phyloP scores from a whole-genome alignment of 306 rosid species.

The Vachellia collinsii region DNA sequence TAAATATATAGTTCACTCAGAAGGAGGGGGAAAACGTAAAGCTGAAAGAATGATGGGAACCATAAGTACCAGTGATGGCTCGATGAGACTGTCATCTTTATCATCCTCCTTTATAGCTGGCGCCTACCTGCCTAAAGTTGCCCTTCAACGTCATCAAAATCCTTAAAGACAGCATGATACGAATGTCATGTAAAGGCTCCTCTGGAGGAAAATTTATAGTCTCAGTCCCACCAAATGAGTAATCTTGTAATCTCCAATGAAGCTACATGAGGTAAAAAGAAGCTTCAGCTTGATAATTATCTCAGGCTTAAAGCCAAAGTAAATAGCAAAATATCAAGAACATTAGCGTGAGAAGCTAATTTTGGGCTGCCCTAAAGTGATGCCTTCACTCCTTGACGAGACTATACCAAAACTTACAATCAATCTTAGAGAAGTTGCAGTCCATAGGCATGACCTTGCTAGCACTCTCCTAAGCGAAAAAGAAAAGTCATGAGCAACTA shows the following conservation, averaged over 20 bases:
- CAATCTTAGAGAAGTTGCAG: not conserved
- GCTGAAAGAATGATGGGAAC: not conserved
- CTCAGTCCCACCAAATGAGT: not conserved
- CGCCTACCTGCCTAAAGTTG: not conserved
- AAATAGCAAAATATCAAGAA: not conserved
- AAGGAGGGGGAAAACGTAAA: not conserved
- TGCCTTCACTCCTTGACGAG: not conserved
- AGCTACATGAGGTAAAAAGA: not conserved
- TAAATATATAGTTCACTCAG: not conserved
- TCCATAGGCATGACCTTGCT: not conserved
- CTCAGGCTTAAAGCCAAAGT: not conserved
- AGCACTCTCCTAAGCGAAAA: not conserved
- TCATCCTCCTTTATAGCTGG: not conserved
- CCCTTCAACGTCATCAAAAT: not conserved
- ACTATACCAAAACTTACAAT: not conserved
- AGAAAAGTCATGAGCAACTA: not conserved
- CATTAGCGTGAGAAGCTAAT: not conserved
- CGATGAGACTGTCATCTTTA: not conserved
- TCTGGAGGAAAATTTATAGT: no score
- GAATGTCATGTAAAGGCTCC: no score
- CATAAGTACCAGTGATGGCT: not conserved
- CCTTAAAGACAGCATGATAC: not conserved
- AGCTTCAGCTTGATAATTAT: not conserved
- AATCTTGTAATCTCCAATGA: not conserved
- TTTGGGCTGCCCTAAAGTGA: not conserved